These are phyloP conservation scores for Thuja plicata DNA, from an alignment of 83 land plant species.

Conservation along the genomic window DNA sequence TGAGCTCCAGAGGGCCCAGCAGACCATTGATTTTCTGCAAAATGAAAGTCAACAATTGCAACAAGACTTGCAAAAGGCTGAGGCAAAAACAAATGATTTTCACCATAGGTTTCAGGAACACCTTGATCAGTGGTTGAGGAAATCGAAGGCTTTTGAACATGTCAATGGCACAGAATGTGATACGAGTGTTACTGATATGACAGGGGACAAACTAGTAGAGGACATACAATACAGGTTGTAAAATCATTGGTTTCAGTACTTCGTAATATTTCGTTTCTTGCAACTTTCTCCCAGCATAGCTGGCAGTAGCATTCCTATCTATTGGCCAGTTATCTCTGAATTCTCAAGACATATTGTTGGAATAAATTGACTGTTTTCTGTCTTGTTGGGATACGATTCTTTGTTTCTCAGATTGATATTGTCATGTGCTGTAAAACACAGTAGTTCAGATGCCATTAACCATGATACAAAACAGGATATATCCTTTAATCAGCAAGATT, in stretches of 20 bases:
- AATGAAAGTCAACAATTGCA: slow-evolving; percentile 36
- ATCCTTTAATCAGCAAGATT: neutral
- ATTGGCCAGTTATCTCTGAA: neutral
- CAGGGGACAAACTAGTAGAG: neutral
- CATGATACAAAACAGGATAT: neutral
- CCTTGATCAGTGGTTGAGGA: slow-evolving; percentile 13
- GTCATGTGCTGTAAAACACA: neutral
- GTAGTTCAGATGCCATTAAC: neutral
- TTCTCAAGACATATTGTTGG: neutral
- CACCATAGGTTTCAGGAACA: slow-evolving; percentile 21
- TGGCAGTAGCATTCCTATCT: neutral
- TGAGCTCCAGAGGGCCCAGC: slow-evolving; percentile 25
- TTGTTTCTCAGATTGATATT: neutral
- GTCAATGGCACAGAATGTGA: neutral
- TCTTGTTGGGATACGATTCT: neutral
- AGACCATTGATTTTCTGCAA: slow-evolving; percentile 34
- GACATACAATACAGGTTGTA: slow-evolving; percentile 1
- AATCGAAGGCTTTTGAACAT: neutral
- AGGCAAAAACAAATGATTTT: slow-evolving; percentile 3
- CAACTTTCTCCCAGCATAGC: neutral
- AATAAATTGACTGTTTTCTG: neutral
- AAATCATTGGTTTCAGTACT: neutral
- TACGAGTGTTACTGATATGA: neutral
- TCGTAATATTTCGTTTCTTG: neutral
- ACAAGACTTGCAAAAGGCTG: slow-evolving; percentile 20